Evolutionary conservation across 148 eudicot species (phyloP).

Genomic region (Simmondsia chinensis): DNA sequence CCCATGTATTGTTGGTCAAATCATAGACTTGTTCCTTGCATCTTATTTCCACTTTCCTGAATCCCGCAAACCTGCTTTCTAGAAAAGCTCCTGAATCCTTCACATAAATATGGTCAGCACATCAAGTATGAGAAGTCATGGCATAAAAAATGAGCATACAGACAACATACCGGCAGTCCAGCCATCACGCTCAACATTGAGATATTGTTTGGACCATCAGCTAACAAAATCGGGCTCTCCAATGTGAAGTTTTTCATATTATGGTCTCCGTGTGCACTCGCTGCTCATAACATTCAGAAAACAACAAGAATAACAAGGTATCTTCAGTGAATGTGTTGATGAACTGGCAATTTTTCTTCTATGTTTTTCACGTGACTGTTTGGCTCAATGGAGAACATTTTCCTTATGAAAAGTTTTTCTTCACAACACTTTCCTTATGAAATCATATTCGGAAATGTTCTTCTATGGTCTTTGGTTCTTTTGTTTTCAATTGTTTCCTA

Average conservation of each 20-base stretch:
- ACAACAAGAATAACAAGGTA: neutral
- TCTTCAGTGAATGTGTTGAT: neutral
- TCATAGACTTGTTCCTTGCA: constrained; percentile 15
- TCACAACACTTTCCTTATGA: too few species aligned
- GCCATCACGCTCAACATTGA: constrained; percentile 40
- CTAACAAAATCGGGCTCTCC: constrained; percentile 22
- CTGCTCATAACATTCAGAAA: constrained; percentile 4
- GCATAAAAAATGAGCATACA: neutral
- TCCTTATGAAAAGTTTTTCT: too few species aligned
- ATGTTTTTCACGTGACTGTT: too few species aligned
- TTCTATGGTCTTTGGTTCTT: too few species aligned
- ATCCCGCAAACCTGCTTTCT: constrained; percentile 32
- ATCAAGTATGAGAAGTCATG: constrained; percentile 2
- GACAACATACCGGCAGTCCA: constrained; percentile 40
- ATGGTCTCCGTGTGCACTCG: constrained; percentile 34
- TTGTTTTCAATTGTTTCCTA: too few species aligned
- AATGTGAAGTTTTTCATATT: constrained; percentile 22
- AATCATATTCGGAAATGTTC: too few species aligned
- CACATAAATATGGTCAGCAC: too few species aligned
- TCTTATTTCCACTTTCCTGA: constrained; percentile 21
- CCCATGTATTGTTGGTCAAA: constrained; percentile 26
- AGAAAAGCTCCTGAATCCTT: constrained; percentile 50
- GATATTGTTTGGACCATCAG: constrained; percentile 20
- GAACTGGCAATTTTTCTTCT: too few species aligned
- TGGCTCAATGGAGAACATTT: too few species aligned